A percentile compares a stretch with the other conserved stretches of the same genome.
Conservation (phyloP, 768 basidiomycete genomes). For the Lactarius akahatsu region DNA sequence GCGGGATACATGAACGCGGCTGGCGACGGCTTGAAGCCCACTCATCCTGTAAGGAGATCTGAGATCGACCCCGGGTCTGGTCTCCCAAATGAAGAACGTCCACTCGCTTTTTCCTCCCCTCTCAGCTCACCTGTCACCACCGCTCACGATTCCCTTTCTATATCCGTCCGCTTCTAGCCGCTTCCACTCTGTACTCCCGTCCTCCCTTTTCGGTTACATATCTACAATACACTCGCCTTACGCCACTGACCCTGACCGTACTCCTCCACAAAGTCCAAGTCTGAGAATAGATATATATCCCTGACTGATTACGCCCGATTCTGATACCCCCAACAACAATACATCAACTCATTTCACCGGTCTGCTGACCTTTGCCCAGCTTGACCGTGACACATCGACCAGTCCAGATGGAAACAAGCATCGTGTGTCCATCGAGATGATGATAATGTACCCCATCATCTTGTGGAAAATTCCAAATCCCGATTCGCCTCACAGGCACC, state of each 20-base stretch:
- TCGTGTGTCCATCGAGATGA: slow-evolving; percentile 13
- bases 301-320: slow-evolving; percentile 12
- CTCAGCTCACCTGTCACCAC: slow-evolving; percentile 22
- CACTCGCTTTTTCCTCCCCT: slow-evolving; percentile 28
- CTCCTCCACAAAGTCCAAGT: background rate
- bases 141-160: slow-evolving; percentile 23
- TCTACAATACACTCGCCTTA: slow-evolving; percentile 1
- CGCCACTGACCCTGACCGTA: background rate
- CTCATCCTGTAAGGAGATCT: slow-evolving; percentile 32
- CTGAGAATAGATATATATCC: slow-evolving; percentile 7
- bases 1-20: slow-evolving; percentile 30
- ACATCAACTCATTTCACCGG: background rate
- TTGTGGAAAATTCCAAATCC: slow-evolving; percentile 22
- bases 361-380: slow-evolving; percentile 20
- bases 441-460: slow-evolving; percentile 13
- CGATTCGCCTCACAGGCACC: slow-evolving; percentile 25
- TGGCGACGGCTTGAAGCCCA: slow-evolving; percentile 31
- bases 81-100: slow-evolving; percentile 30
- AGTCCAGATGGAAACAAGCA: slow-evolving; percentile 7
- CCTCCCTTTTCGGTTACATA: slow-evolving; percentile 18
- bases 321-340: background rate
- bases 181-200: slow-evolving; percentile 9
- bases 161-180: slow-evolving; percentile 26
- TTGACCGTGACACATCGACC: slow-evolving; percentile 1
- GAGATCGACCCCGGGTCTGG: slow-evolving; percentile 30